phyloP scores from a whole-genome alignment of 1,139 yeast genomes.

The Diutina pseudorugosa region DNA sequence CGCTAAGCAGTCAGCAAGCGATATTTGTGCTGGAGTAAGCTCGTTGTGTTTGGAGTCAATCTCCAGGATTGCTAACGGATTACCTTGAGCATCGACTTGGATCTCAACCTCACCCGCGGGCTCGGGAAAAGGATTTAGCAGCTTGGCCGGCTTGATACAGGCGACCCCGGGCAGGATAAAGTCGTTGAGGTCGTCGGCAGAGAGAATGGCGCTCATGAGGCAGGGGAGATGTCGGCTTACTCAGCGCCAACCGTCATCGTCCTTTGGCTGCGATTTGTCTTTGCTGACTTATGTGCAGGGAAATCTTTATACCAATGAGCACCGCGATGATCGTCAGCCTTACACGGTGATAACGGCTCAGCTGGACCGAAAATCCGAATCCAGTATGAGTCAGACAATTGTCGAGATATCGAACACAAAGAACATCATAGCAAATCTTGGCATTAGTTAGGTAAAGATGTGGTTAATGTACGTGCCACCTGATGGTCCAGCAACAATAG shows the following conservation, averaged over 20 bases:
- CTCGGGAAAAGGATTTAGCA: constrained; percentile 6
- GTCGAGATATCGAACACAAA: too few relatives aligned
- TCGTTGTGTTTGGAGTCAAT: constrained; percentile 39
- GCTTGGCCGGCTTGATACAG: constrained; percentile 69
- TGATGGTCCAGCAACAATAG: too few relatives aligned
- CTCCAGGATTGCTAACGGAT: constrained; percentile 54
- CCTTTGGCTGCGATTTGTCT: background rate
- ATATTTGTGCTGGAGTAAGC: constrained; percentile 75
- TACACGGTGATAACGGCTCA: too few relatives aligned
- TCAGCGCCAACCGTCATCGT: background rate
- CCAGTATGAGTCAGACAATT: too few relatives aligned
- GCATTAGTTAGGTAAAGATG: too few relatives aligned
- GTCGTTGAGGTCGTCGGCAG: constrained; percentile 87
- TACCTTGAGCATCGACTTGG: constrained; percentile 54
- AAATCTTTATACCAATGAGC: background rate
- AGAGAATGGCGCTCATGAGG: constrained; percentile 71
- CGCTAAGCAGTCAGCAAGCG: constrained; percentile 86
- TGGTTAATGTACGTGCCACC: too few relatives aligned
- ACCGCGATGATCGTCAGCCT: background rate
- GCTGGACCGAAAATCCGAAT: background rate
- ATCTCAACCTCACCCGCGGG: constrained; percentile 41
- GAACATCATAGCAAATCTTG: too few relatives aligned
- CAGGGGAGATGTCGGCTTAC: background rate
- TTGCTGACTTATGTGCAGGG: background rate
- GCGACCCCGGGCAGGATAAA: constrained; percentile 92